These are phyloP conservation scores for Mycena olivaceomarginata DNA, from an alignment of 768 basidiomycete species.

Conservation along the genomic window DNA sequence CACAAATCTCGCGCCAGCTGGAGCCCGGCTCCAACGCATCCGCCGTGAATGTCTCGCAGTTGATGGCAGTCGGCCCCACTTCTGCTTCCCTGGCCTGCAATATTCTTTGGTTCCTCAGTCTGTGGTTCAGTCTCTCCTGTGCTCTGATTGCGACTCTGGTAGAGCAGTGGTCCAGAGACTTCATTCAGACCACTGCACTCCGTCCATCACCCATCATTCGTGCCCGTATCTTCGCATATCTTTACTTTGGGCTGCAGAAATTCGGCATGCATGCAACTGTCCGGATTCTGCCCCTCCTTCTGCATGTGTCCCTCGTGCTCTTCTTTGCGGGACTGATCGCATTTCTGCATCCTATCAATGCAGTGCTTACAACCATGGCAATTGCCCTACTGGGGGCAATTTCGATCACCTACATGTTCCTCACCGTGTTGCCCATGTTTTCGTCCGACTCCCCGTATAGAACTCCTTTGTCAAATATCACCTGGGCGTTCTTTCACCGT, in stretches of 20 bases:
- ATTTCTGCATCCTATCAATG: too few species aligned
- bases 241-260: conserved; percentile 2
- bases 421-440: conserved; percentile 14
- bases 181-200: conserved; percentile 2
- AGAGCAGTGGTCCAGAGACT: neutral
- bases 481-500: neutral
- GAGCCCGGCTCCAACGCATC: neutral
- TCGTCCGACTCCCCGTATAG: conserved; percentile 22
- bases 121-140: neutral
- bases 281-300: too few species aligned
- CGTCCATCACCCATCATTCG: conserved; percentile 7
- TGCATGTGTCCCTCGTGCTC: too few species aligned
- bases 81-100: neutral
- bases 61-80: neutral
- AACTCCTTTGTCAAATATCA: conserved; percentile 16
- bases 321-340: too few species aligned
- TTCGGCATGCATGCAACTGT: conserved; percentile 3
- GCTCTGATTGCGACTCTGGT: neutral
- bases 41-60: neutral
- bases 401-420: conserved; percentile 7
- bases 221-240: conserved; percentile 5
- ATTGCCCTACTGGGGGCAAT: neutral
- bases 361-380: neutral
- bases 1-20: too few species aligned
- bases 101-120: neutral